These are phyloP conservation scores for Kodamaea sagamina DNA, from an alignment of 805 yeast species.

Conservation along the genomic window DNA sequence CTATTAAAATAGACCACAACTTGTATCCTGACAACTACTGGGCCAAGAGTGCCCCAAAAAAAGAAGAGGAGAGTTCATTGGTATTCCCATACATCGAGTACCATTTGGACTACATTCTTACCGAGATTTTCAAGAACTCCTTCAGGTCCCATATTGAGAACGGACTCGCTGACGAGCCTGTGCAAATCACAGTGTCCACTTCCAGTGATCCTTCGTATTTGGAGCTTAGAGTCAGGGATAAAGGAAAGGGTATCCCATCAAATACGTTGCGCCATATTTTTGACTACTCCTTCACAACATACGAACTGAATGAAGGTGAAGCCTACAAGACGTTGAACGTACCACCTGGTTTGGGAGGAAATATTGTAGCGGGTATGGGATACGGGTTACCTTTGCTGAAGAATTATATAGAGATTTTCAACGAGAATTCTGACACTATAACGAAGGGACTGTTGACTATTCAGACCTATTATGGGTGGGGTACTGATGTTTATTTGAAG, in stretches of 20 bases:
- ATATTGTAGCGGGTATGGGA: slow-evolving; percentile 90
- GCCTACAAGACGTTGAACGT: slow-evolving; percentile 62
- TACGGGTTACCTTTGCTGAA: slow-evolving; percentile 87
- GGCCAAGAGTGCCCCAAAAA: slow-evolving; percentile 19
- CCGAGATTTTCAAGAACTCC: slow-evolving; percentile 85
- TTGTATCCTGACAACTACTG: slow-evolving; percentile 14
- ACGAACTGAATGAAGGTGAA: slow-evolving; percentile 58
- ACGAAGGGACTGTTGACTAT: slow-evolving; percentile 44
- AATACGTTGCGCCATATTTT: slow-evolving; percentile 66
- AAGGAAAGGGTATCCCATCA: slow-evolving; percentile 86
- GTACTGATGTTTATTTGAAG: slow-evolving; percentile 47
- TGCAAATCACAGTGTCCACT: slow-evolving; percentile 40
- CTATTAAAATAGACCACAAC: slow-evolving; percentile 53
- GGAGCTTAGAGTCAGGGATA: slow-evolving; percentile 78
- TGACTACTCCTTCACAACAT: slow-evolving; percentile 85
- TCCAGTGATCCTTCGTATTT: slow-evolving; percentile 43
- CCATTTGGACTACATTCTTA: slow-evolving; percentile 83
- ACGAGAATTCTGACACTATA: slow-evolving; percentile 19
- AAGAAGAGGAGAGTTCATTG: slow-evolving; percentile 40
- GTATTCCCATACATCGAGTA: slow-evolving; percentile 80
- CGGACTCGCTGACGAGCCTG: slow-evolving; percentile 36
- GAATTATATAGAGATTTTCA: slow-evolving; percentile 44
- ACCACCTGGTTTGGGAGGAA: slow-evolving; percentile 71
- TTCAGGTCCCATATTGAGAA: slow-evolving; percentile 86
- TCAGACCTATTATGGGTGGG: slow-evolving; percentile 47